Conservation (phyloP, 2,329 filamentous ascomycete genomes). For the Calonectria henricotiae region DNA sequence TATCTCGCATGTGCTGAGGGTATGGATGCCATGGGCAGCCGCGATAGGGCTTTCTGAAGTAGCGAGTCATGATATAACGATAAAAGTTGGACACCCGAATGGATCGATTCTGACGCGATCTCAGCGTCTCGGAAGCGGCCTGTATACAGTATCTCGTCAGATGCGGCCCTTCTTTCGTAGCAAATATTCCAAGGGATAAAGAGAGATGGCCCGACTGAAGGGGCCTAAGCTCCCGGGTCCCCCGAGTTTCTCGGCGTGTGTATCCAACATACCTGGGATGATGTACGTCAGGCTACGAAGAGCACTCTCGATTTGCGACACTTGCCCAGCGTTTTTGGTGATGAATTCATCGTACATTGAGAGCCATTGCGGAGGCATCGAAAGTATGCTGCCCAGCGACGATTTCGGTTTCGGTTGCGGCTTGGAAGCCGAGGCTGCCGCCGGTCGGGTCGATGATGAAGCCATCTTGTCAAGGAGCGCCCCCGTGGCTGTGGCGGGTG, state of each 20-base stretch:
- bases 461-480: slow-evolving; percentile 41
- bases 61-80: slow-evolving; percentile 94
- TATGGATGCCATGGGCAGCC: slow-evolving; percentile 70
- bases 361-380: slow-evolving; percentile 77
- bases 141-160: slow-evolving; percentile 53
- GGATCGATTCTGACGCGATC: slow-evolving; percentile 92
- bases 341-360: slow-evolving; percentile 90
- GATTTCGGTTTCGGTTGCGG: slow-evolving; percentile 45
- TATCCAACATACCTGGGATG: slow-evolving; percentile 78
- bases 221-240: slow-evolving; percentile 5
- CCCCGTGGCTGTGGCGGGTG: slow-evolving; percentile 30
- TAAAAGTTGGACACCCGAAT: slow-evolving; percentile 90
- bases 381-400: slow-evolving; percentile 62
- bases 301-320: slow-evolving; percentile 95
- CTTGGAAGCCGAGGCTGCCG: slow-evolving; percentile 45
- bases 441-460: slow-evolving; percentile 43
- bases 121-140: slow-evolving; percentile 93
- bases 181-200: background rate
- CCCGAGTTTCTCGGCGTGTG: background rate
- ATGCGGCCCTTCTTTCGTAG: background rate
- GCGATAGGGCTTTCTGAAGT: slow-evolving; percentile 77
- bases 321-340: slow-evolving; percentile 92
- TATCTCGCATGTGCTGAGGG: slow-evolving; percentile 76
- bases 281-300: slow-evolving; percentile 95
- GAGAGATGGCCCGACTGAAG: background rate